These are phyloP conservation scores for Solidago caesia DNA, from an alignment of 129 eudicot species.

Conservation along the genomic window DNA sequence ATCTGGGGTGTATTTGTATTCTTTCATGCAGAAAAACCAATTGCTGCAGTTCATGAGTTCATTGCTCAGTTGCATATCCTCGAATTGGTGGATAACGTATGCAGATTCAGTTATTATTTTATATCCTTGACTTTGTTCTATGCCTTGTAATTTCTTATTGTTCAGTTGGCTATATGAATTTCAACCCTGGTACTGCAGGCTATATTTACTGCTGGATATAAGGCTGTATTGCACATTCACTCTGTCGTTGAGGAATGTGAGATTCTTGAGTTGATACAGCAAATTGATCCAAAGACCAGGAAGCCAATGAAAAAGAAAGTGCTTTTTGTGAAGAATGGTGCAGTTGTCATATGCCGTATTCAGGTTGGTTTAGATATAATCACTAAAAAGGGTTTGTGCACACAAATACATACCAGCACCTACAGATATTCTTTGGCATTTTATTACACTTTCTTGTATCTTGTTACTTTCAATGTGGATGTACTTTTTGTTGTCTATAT, in stretches of 20 bases:
- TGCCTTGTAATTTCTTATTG: background rate
- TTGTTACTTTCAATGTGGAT: background rate
- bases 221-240: constrained; percentile 94
- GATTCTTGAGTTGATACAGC: constrained; percentile 76
- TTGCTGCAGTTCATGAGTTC: constrained; percentile 71
- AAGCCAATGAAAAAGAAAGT: constrained; percentile 78
- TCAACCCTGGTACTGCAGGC: constrained; percentile 44
- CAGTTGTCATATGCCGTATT: constrained; percentile 77
- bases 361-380: constrained; percentile 49
- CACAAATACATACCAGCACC: background rate
- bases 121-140: background rate
- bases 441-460: background rate
- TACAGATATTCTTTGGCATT: background rate
- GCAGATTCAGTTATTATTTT: constrained; percentile 8
- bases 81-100: constrained; percentile 87
- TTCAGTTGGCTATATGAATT: background rate
- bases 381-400: background rate
- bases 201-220: constrained; percentile 93
- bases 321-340: constrained; percentile 83
- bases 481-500: no score
- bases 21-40: constrained; percentile 64
- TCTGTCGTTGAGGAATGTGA: constrained; percentile 95
- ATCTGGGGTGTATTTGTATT: background rate
- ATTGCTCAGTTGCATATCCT: constrained; percentile 85
- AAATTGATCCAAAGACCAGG: constrained; percentile 81